Evolutionary conservation across 495 filamentous ascomycete species (phyloP), one percentile per base, ranked within the genome.

Genomic region (Lophium mytilinum): DNA sequence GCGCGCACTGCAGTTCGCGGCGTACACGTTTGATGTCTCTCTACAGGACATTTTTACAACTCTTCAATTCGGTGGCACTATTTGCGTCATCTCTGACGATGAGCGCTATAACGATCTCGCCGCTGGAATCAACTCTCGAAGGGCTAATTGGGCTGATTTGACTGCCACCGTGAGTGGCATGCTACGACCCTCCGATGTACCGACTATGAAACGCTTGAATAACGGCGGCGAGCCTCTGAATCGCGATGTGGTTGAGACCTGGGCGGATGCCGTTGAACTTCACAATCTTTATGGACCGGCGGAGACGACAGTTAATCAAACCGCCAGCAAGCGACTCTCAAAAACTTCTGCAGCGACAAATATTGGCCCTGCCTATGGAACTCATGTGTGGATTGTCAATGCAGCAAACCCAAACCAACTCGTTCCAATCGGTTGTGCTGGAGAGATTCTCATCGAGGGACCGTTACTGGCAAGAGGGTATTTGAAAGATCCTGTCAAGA

Each of bases 401-500:
- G 68, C 65, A 21, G 69, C 75, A 41, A 72, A 75, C 10, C 56
- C 62, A 66, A 68, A 59, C 68, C 42, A 24, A 1, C 57, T 77
- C 5, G 57, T 73, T 24, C 73, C 76, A 1, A 65, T 73, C 21
- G 78, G 77, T 9, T 63, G 66, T 1, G 66, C 75, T 12, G 78
- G 77, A 4, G 79, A 81, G 60, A 58, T 80, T 18, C 63, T 72
- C 8, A 64, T 81, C 10, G 69, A 68, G 33, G 79, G 79, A 0
- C 74, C 75, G 8, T 62, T 72, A 24, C 56, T 80, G 8, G 65
- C 62, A 9, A 41, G 50, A 49, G 73, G 70, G 15, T 76, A 74
- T 59, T 68, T 74, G 4, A 69, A 68, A 15, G 45, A 63, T 14
- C 66, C 65, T 2, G 65, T 68, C 9, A 55, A 64, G 7, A 74